Conservation (phyloP, 176 grass and related monocot species). For the Microstegium vimineum region DNA sequence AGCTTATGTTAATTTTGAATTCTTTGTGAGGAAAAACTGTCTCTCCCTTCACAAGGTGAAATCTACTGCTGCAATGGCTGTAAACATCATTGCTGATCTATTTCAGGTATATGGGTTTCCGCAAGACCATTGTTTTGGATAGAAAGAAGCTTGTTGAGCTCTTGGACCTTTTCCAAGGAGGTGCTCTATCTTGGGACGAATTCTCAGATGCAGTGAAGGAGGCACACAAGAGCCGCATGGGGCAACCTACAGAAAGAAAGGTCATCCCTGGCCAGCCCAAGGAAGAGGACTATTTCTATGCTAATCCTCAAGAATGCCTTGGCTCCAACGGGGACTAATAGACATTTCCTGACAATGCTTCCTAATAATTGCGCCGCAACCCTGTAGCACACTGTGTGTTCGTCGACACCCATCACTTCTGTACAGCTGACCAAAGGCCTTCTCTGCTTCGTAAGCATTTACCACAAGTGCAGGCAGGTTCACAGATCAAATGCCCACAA, state of each 20-base stretch:
- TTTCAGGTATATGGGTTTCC: slow-evolving; percentile 63
- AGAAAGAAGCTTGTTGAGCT: slow-evolving; percentile 78
- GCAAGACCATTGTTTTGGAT: slow-evolving; percentile 71
- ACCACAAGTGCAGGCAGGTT: slow-evolving; percentile 23
- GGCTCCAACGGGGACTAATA: slow-evolving; percentile 22
- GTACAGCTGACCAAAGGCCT: slow-evolving; percentile 35
- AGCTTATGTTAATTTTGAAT: background rate
- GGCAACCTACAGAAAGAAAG: slow-evolving; percentile 59
- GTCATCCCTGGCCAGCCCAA: slow-evolving; percentile 63
- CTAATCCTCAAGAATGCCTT: slow-evolving; percentile 86
- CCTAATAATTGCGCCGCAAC: background rate
- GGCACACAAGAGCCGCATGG: slow-evolving; percentile 64
- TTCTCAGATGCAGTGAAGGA: slow-evolving; percentile 73
- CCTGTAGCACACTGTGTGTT: background rate
- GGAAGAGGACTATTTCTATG: slow-evolving; percentile 95
- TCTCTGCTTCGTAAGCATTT: slow-evolving; percentile 21
- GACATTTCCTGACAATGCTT: slow-evolving; percentile 19
- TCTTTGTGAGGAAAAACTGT: background rate
- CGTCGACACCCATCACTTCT: background rate
- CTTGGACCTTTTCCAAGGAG: slow-evolving; percentile 70
- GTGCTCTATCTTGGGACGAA: slow-evolving; percentile 60
- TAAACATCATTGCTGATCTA: background rate
- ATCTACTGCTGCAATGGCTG: background rate
- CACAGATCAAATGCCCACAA: slow-evolving; percentile 4
- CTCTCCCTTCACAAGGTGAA: background rate